A percentile compares a stretch with the other conserved stretches of the same genome.
These are phyloP conservation scores for Furcasterigmium furcatum DNA, from an alignment of 2,329 filamentous ascomycete species.

Conservation along the genomic window DNA sequence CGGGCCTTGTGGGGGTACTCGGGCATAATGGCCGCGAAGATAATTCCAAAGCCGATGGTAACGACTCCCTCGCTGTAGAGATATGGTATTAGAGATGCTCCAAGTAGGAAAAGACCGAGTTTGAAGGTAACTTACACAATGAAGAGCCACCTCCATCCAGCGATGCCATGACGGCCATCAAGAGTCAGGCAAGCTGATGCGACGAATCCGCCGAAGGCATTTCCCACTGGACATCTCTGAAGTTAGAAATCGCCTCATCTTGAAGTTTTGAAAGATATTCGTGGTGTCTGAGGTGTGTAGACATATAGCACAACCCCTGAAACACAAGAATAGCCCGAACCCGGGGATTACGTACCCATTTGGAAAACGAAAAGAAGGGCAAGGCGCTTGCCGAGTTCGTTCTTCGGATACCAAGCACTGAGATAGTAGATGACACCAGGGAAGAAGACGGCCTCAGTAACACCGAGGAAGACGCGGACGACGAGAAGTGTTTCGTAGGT, in stretches of 20 bases:
- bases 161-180: no score
- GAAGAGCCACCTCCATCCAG: no score
- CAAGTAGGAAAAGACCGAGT: no score
- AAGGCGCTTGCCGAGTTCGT: slow-evolving; percentile 40
- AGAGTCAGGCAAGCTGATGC: no score
- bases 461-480: slow-evolving; percentile 24
- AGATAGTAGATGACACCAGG: slow-evolving; percentile 52
- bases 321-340: slow-evolving; percentile 11
- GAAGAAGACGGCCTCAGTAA: slow-evolving; percentile 18
- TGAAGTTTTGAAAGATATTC: slow-evolving; percentile 20
- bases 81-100: no score
- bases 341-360: no score
- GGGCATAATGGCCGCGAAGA: no score
- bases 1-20: no score
- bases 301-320: slow-evolving; percentile 9
- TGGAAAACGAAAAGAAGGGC: slow-evolving; percentile 28
- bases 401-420: slow-evolving; percentile 64
- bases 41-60: no score
- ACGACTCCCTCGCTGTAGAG: no score
- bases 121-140: slow-evolving; percentile 40
- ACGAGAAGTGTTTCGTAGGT: slow-evolving; percentile 11
- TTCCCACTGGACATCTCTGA: slow-evolving; percentile 29
- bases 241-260: slow-evolving; percentile 24
- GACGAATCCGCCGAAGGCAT: no score
- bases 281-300: slow-evolving; percentile 12